These are phyloP conservation scores for Sodiomyces alkalinus DNA, from an alignment of 2,329 filamentous ascomycete species.

Conservation along the genomic window DNA sequence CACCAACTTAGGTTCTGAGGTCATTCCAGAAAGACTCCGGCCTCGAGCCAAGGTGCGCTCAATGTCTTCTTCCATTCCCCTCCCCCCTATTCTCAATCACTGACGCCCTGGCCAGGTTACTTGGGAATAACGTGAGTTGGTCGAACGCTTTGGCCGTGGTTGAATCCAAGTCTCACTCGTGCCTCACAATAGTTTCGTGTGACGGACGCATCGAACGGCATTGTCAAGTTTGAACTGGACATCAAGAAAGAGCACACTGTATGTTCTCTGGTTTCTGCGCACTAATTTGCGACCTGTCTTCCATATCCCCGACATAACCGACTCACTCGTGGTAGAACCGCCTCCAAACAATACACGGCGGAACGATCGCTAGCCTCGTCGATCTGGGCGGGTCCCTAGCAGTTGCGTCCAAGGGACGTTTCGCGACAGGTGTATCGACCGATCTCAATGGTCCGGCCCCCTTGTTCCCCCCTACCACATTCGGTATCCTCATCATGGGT, in stretches of 20 bases:
- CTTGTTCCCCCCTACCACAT: too few species aligned
- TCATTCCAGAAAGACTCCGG: slow-evolving; percentile 79
- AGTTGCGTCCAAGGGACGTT: slow-evolving; percentile 48
- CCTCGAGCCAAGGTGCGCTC: slow-evolving; percentile 64
- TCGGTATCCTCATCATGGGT: not conserved
- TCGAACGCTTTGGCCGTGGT: too few species aligned
- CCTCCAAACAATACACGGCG: slow-evolving; percentile 61
- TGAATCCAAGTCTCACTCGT: too few species aligned
- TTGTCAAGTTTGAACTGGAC: slow-evolving; percentile 61
- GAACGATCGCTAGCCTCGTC: slow-evolving; percentile 63
- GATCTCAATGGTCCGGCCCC: slow-evolving; percentile 53
- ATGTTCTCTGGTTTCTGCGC: too few species aligned
- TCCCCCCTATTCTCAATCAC: not conserved
- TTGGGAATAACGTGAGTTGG: slow-evolving; percentile 24
- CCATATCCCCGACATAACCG: too few species aligned
- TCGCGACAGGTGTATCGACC: slow-evolving; percentile 48
- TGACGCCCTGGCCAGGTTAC: slow-evolving; percentile 16
- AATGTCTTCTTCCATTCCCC: not conserved
- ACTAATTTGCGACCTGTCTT: not conserved
- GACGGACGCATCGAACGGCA: slow-evolving; percentile 46
- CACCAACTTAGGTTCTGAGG: slow-evolving; percentile 51
- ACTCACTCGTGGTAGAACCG: slow-evolving; percentile 44
- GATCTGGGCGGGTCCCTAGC: slow-evolving; percentile 51
- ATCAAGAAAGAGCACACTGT: slow-evolving; percentile 65
- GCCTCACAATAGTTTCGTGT: slow-evolving; percentile 45